Evolutionary conservation across 2,329 filamentous ascomycete species (phyloP).

Genomic region (Akanthomyces dipterigenus): DNA sequence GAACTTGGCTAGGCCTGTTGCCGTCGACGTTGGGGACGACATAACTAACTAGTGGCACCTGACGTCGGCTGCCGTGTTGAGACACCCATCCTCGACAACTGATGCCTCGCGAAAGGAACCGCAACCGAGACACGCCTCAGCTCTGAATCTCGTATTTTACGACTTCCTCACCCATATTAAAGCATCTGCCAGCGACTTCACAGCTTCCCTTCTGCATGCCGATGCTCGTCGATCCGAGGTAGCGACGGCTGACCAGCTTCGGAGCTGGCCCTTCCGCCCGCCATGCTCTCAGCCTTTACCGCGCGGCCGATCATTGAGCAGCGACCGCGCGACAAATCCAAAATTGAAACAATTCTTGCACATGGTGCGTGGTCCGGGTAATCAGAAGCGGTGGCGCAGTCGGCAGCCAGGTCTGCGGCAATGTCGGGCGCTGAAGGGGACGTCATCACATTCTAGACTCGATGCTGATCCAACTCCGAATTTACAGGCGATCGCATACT

Average conservation of each 20-base stretch:
- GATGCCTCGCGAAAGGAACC: neutral
- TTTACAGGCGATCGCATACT: conserved; percentile 74
- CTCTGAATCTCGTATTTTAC: neutral
- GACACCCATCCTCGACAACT: neutral
- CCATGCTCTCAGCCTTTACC: conserved; percentile 96
- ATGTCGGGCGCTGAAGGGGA: neutral
- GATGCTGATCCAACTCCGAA: conserved; percentile 9
- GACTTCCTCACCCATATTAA: neutral
- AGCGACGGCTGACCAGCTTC: conserved; percentile 22
- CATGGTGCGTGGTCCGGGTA: conserved; percentile 54
- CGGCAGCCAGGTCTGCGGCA: neutral
- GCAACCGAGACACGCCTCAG: neutral
- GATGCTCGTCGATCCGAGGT: conserved; percentile 25
- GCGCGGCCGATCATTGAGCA: conserved; percentile 96
- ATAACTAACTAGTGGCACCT: conserved; percentile 6
- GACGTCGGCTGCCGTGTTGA: conserved; percentile 1
- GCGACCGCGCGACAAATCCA: conserved; percentile 88
- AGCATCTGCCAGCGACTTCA: neutral
- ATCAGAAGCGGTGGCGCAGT: neutral
- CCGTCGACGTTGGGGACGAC: neutral
- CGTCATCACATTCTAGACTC: neutral
- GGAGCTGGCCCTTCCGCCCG: conserved; percentile 35
- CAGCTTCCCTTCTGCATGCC: conserved; percentile 14
- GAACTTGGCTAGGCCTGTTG: neutral
- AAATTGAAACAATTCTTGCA: conserved; percentile 91